phyloP scores from a whole-genome alignment of 192 early-diverging fungal genomes.

The Backusella parvicylindrica region DNA sequence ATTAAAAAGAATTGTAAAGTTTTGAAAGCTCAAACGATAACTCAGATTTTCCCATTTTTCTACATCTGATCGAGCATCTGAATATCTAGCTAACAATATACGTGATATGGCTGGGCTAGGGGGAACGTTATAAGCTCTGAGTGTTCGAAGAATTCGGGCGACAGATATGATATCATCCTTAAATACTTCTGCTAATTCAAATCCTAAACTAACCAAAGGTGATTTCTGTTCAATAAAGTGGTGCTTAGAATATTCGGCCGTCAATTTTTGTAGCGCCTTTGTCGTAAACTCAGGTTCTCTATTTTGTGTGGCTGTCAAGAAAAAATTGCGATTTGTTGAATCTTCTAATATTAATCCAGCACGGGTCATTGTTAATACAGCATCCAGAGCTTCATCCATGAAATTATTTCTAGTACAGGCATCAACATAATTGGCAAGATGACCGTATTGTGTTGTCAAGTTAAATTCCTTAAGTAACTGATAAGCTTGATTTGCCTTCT shows the following conservation, averaged over 20 bases:
- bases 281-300: background rate
- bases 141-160: conserved; percentile 5
- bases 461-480: conserved; percentile 5
- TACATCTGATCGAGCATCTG: background rate
- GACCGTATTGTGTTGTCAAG: conserved; percentile 25
- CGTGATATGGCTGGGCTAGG: background rate
- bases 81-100: background rate
- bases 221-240: background rate
- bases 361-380: conserved; percentile 10
- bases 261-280: background rate
- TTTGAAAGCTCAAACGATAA: background rate
- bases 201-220: background rate
- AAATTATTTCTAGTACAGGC: conserved; percentile 7
- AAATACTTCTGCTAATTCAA: background rate
- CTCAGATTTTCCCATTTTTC: background rate
- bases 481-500: conserved; percentile 8
- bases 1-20: conserved; percentile 16
- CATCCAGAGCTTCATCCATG: conserved; percentile 1
- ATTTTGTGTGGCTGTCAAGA: background rate
- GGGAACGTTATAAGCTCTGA: background rate
- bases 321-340: background rate
- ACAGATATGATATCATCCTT: background rate
- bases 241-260: background rate
- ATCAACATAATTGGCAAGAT: conserved; percentile 24
- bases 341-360: conserved; percentile 23